Evolutionary conservation across 495 filamentous ascomycete species (phyloP), one percentile per base, ranked within the genome.

Genomic region (Tetracladium marchalianum): DNA sequence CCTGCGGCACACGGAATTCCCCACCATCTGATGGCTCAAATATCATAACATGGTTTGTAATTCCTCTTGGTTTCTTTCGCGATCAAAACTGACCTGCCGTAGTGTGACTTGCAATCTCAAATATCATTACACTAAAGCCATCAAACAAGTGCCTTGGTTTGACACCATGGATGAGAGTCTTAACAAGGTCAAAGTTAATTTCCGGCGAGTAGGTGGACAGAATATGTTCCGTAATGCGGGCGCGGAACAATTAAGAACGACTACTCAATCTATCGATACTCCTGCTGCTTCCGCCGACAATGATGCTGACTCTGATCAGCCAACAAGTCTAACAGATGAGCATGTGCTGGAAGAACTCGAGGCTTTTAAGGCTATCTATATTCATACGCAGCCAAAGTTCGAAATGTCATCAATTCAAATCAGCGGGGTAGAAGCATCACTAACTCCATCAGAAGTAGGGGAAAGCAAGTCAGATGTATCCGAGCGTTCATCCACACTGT

Each of bases 1-100:
- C 36, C 12, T 59, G 54, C 37, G 37, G 37, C 4, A 18, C 2
- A 18, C 6, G 1, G 19, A 39, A 39, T 39, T 15, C 37, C 1
- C 16, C 10, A 18, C 16, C 10, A 18, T 39, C 37, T 7, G 22
- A 27, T 27, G 22, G 22, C 3, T 27, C 22, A 27, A 27, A 27
- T 7, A 3, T 27, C 7, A 27, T 27, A 3, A 27, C 7, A 3
- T 27, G 22, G 19, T 17, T 4, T 5, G 37, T 11, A 11, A 11
- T 11, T 18, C 15, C 37, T 3, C 11, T 36, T n/a, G n/a, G n/a
- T 36, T 36, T 36, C 15, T 15, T 7, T 18, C 37, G 11, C 11
- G 35, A 39, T 16, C 10, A 39, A 18, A 13, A 11, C 13, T 39
- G 16, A 39, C 11, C 13, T 18, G 19, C 4, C 5, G 4, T 9